A percentile compares a stretch with the other conserved stretches of the same genome.
Evolutionary conservation across 2,329 filamentous ascomycete genomes (phyloP).

Genomic region (Tolypocladium pustulatum): DNA sequence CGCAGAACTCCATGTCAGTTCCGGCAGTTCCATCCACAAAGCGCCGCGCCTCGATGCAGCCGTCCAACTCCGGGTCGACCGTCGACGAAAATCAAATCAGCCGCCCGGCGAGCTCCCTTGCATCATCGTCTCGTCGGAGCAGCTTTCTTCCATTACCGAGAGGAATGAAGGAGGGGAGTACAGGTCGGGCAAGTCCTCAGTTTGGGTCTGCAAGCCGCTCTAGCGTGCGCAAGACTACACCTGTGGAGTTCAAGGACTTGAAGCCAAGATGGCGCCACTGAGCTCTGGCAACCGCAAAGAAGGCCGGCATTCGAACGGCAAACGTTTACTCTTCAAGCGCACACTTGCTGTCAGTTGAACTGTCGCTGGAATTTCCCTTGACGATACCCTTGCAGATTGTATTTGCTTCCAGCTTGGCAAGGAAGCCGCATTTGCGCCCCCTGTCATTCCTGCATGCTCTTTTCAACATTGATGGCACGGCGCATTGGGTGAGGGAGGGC

Average conservation of each 20-base stretch:
- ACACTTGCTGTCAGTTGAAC: not conserved
- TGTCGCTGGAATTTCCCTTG: not conserved
- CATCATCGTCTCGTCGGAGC: slow-evolving; percentile 34
- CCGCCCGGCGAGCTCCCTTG: slow-evolving; percentile 48
- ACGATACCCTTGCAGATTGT: not conserved
- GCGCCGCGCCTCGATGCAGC: slow-evolving; percentile 44
- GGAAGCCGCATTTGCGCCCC: not conserved
- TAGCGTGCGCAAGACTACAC: slow-evolving; percentile 29
- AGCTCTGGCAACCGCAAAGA: not conserved
- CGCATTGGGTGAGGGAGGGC: slow-evolving; percentile 6
- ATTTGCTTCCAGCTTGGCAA: not conserved
- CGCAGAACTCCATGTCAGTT: slow-evolving; percentile 29
- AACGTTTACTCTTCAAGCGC: not conserved
- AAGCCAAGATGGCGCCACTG: slow-evolving; percentile 40
- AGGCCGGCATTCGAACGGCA: not conserved
- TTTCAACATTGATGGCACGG: slow-evolving; percentile 9
- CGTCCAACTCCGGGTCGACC: slow-evolving; percentile 23
- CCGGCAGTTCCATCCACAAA: slow-evolving; percentile 30
- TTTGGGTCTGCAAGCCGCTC: slow-evolving; percentile 33
- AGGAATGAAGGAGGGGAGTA: slow-evolving; percentile 19
- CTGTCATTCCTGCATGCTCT: not conserved
- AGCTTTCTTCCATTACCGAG: slow-evolving; percentile 44
- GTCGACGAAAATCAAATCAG: slow-evolving; percentile 18
- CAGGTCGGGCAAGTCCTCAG: slow-evolving; percentile 38
- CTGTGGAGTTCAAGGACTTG: slow-evolving; percentile 24